Evolutionary conservation across 2,329 filamentous ascomycete genomes (phyloP).

Genomic region (Botrytis porri): DNA sequence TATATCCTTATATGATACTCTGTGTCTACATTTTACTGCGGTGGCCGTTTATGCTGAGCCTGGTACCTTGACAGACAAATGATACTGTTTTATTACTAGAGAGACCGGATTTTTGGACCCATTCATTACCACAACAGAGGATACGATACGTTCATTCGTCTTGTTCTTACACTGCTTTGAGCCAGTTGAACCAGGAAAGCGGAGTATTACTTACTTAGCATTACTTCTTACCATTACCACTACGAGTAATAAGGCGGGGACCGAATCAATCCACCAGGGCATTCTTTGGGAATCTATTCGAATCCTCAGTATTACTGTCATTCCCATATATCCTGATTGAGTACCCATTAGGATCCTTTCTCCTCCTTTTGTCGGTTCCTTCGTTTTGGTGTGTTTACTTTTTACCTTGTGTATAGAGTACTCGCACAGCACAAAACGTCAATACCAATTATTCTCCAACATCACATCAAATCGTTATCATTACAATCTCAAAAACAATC

Average conservation of each 20-base stretch:
- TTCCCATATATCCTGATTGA: slow-evolving; percentile 16
- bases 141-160: slow-evolving; percentile 14
- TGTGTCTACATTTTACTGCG: neutral
- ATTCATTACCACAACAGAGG: neutral
- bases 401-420: slow-evolving; percentile 3
- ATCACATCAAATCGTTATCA: neutral
- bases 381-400: slow-evolving; percentile 15
- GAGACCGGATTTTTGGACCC: neutral
- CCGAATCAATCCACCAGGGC: slow-evolving; percentile 12
- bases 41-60: neutral
- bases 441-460: neutral
- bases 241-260: slow-evolving; percentile 10
- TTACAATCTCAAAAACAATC: neutral
- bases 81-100: slow-evolving; percentile 3
- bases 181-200: slow-evolving; percentile 8
- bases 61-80: slow-evolving; percentile 6
- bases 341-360: neutral
- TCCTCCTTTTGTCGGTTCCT: slow-evolving; percentile 13
- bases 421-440: slow-evolving; percentile 10
- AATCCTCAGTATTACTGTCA: slow-evolving; percentile 8
- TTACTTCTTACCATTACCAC: neutral
- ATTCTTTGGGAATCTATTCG: slow-evolving; percentile 13
- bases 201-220: slow-evolving; percentile 10
- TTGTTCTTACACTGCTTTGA: neutral
- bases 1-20: slow-evolving; percentile 10